A percentile compares a stretch with the other conserved stretches of the same genome.
These are phyloP conservation scores for Nitzschia sp. DNA, from an alignment of 108 stramenopile species.

Conservation along the genomic window DNA sequence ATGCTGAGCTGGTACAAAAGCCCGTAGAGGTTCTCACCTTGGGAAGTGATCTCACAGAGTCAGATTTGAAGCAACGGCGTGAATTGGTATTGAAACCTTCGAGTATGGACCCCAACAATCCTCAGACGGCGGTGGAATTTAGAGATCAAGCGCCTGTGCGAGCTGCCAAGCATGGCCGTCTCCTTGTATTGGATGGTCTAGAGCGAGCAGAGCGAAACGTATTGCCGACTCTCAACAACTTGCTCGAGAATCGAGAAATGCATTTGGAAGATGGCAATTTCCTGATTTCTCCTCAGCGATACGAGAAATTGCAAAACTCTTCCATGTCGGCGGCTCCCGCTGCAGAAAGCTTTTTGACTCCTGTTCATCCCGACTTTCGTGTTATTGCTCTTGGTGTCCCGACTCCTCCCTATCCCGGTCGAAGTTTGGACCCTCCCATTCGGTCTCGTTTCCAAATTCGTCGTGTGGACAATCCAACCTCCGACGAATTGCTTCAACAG, in stretches of 20 bases:
- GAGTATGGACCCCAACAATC: not conserved
- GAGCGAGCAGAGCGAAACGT: constrained; percentile 85
- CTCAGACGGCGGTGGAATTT: constrained; percentile 36
- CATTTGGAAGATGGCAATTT: constrained; percentile 75
- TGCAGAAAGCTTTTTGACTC: constrained; percentile 21
- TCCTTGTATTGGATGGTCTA: constrained; percentile 86
- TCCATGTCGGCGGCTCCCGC: not conserved
- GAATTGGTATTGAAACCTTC: constrained; percentile 44
- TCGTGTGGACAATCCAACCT: constrained; percentile 22
- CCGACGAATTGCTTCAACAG: constrained; percentile 24
- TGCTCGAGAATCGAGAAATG: constrained; percentile 83
- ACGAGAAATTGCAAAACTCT: constrained; percentile 9
- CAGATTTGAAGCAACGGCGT: constrained; percentile 84
- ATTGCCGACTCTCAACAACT: constrained; percentile 83
- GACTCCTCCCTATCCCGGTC: constrained; percentile 46
- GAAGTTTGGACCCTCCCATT: constrained; percentile 76
- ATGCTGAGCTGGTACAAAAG: constrained; percentile 61
- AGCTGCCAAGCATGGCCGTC: constrained; percentile 80
- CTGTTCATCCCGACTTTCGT: constrained; percentile 74
- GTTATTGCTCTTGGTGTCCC: constrained; percentile 70
- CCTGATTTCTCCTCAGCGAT: constrained; percentile 20
- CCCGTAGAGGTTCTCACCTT: constrained; percentile 72
- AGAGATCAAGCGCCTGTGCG: constrained; percentile 82
- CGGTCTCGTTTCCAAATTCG: constrained; percentile 73
- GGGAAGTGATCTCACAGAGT: constrained; percentile 75